phyloP scores from a whole-genome alignment of 2,329 filamentous ascomycete genomes.

The Coleophoma cylindrospora region DNA sequence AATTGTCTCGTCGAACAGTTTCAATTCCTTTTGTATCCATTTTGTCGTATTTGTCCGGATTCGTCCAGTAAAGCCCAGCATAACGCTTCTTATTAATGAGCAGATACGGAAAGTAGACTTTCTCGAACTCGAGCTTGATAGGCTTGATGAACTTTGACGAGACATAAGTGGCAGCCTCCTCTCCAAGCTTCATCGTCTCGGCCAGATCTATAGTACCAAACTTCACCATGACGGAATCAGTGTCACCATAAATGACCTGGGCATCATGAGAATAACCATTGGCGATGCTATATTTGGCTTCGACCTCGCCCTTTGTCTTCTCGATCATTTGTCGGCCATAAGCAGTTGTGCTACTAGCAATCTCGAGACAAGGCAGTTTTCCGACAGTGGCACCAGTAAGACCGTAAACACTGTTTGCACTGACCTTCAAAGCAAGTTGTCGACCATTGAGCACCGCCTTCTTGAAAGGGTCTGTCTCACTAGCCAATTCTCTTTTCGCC shows the following conservation, averaged over 20 bases:
- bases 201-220: constrained; percentile 85
- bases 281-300: constrained; percentile 80
- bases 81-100: constrained; percentile 99
- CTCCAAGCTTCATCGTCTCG: constrained; percentile 90
- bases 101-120: constrained; percentile 96
- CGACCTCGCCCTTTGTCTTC: constrained; percentile 93
- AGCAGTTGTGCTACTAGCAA: constrained; percentile 94
- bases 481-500: constrained; percentile 83
- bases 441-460: constrained; percentile 97
- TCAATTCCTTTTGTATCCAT: constrained; percentile 99
- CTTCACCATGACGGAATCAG: constrained; percentile 99
- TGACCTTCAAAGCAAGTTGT: constrained; percentile 92
- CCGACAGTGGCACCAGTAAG: constrained; percentile 93
- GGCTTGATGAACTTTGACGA: constrained; percentile 92
- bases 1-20: constrained; percentile 95
- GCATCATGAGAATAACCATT: constrained; percentile 95
- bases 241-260: constrained; percentile 97
- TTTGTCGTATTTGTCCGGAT: constrained; percentile 91
- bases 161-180: constrained; percentile 84
- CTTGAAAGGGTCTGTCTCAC: constrained; percentile 93
- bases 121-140: constrained; percentile 99
- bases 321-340: constrained; percentile 99
- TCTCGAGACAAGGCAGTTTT: constrained; percentile 89
- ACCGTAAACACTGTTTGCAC: constrained; percentile 96
- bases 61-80: constrained; percentile 96